A percentile compares a stretch with the other conserved stretches of the same genome.
phyloP scores from a whole-genome alignment of 2,329 filamentous ascomycete species.

The Tolypocladium ophioglossoides region DNA sequence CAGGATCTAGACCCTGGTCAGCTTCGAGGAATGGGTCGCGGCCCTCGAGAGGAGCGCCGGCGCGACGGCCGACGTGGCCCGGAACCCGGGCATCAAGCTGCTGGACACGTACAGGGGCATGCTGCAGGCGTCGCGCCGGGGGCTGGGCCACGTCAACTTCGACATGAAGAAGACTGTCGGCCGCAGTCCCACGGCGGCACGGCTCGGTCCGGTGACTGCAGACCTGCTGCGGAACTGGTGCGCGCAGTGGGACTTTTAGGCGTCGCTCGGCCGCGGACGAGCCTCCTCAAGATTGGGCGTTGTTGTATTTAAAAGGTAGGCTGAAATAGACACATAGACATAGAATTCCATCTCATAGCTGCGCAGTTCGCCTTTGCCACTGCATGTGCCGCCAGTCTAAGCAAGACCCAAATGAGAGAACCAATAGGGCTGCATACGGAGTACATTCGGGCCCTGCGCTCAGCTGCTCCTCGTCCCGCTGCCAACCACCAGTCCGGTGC shows the following conservation, averaged over 20 bases:
- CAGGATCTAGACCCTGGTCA: constrained; percentile 26
- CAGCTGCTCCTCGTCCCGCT: too few species aligned
- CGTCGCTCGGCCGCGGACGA: too few species aligned
- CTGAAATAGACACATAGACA: too few species aligned
- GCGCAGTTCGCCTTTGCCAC: too few species aligned
- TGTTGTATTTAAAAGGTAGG: too few species aligned
- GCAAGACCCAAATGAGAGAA: too few species aligned
- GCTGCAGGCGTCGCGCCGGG: constrained; percentile 1
- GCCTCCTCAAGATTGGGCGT: too few species aligned
- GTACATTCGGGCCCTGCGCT: too few species aligned
- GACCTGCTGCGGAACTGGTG: constrained; percentile 38
- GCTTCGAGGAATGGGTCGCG: constrained; percentile 33
- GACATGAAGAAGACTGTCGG: constrained; percentile 27
- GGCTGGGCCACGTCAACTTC: constrained; percentile 19
- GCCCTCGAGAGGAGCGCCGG: constrained; percentile 29
- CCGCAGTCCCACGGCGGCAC: constrained; percentile 30
- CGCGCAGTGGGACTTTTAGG: constrained; percentile 28
- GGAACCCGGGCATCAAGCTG: constrained; percentile 41
- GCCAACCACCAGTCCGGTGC: too few species aligned
- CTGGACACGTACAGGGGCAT: constrained; percentile 34
- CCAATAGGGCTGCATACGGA: too few species aligned
- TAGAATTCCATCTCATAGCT: too few species aligned
- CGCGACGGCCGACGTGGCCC: constrained; percentile 22
- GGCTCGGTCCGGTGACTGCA: constrained; percentile 27
- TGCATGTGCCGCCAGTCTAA: too few species aligned